Percentiles rank a stretch among this genome's conserved stretches.
These are phyloP conservation scores for Russula emetica DNA, from an alignment of 768 basidiomycete genomes.

Conservation along the genomic window DNA sequence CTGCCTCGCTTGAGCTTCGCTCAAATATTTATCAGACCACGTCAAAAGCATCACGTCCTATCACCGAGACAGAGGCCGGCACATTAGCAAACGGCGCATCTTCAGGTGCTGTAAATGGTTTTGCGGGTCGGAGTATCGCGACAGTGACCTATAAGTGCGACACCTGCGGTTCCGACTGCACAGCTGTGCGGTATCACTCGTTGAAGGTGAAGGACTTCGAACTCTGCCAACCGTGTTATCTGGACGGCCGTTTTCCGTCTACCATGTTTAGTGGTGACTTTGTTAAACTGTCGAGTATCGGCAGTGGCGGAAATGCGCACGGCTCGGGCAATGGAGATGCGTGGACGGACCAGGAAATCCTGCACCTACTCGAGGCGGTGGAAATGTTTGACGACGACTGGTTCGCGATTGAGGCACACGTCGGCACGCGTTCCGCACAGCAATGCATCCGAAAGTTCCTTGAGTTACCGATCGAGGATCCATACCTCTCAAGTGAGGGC, in stretches of 20 bases:
- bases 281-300: constrained; percentile 65
- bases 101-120: constrained; percentile 43
- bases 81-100: constrained; percentile 53
- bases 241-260: constrained; percentile 94
- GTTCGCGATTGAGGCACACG: constrained; percentile 88
- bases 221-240: constrained; percentile 88
- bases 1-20: constrained; percentile 83
- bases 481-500: constrained; percentile 75
- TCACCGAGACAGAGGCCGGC: constrained; percentile 65
- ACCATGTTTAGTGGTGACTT: constrained; percentile 97
- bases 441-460: constrained; percentile 96
- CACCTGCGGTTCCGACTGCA: constrained; percentile 94
- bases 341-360: constrained; percentile 89
- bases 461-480: constrained; percentile 93
- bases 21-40: constrained; percentile 86
- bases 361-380: constrained; percentile 88
- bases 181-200: constrained; percentile 82
- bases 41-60: constrained; percentile 70
- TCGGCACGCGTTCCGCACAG: constrained; percentile 85
- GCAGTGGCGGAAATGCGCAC: constrained; percentile 35
- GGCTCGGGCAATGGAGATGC: constrained; percentile 44
- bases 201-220: constrained; percentile 90
- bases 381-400: constrained; percentile 99
- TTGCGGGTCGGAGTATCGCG: constrained; percentile 34
- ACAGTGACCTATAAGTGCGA: constrained; percentile 71